Base-by-base conservation (phyloP, 805 yeast genomes). In the Ogataea pilisensis region DNA sequence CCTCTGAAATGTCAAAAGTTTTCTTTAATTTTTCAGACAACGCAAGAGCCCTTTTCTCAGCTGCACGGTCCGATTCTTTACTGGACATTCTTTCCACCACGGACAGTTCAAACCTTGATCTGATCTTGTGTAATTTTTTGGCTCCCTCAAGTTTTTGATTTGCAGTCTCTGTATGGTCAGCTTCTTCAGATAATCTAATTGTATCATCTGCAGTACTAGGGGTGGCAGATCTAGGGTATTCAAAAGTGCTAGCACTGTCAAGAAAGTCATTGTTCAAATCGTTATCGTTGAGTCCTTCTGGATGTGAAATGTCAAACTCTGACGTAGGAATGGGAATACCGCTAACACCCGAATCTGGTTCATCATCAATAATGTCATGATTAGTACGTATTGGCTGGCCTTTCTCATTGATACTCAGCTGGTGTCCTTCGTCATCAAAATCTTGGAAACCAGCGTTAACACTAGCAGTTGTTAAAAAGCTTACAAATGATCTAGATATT, bases 401-500 rank as follows among this genome's bases (percentile, higher is more conserved):
- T 7, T 19, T 20, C 6, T 17, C 26, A 19, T 5, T 18, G 11
- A 18, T 8, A 24, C 21, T 28, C 14, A 27, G 20, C 12, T 24
- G 30, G 16, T 37, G 35, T 8, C 17, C 18, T 19, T 54, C 64
- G 11, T 58, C 65, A 8, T 55, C 63, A 22, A 57, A 45, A 33
- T 60, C 62, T 37, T 59, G 58, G 43, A 62, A 59, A 12, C 68
- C 70, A 6, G 76, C 70, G 51, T 72, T 75, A 43, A 75, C 69
- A 46, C 79, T 73, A 0, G 83, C 80, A 0, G 82, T 72, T 0
- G 84, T 76, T 41, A 79, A 61, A 38, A 76, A 53, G 0, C 77
- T 73, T 3, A 75, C 79, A 48, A 79, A 69, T 32, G 79, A 73
- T 49, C 68, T 69, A 14, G 78, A 73, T 58, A 73, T 70, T 32